These are phyloP conservation scores for Galeopsis tetrahit DNA, from an alignment of 257 asterid species.

Conservation along the genomic window DNA sequence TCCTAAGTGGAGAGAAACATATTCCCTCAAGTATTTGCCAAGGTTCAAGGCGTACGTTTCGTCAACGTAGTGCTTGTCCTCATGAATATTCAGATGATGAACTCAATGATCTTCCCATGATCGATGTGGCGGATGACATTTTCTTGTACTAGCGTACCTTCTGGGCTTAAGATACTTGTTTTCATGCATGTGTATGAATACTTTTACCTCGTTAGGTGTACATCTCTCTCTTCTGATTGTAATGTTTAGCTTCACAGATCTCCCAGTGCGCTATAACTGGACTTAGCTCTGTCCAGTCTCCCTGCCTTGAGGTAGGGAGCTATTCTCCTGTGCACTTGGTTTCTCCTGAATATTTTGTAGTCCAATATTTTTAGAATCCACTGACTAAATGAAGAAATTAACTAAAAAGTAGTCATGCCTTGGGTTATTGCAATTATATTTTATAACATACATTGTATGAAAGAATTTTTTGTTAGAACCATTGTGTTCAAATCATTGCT, in stretches of 20 bases:
- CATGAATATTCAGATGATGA: constrained; percentile 32
- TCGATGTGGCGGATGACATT: constrained; percentile 48
- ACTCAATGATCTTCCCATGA: constrained; percentile 37
- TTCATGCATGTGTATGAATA: constrained; percentile 39
- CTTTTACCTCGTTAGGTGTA: constrained; percentile 16
- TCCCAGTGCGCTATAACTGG: neutral
- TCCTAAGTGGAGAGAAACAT: constrained; percentile 29
- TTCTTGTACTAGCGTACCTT: constrained; percentile 47
- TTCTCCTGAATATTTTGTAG: neutral
- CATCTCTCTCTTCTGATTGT: constrained; percentile 1
- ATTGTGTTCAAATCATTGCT: neutral
- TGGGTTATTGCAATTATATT: neutral
- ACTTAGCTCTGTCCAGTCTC: neutral
- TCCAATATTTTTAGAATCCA: neutral
- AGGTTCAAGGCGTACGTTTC: constrained; percentile 4
- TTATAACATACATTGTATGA: neutral
- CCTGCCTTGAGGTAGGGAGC: constrained; percentile 4
- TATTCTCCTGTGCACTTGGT: constrained; percentile 2
- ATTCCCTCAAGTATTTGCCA: neutral
- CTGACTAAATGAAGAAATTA: neutral
- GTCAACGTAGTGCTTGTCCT: constrained; percentile 32
- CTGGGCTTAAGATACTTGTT: constrained; percentile 40
- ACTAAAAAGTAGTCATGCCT: constrained; percentile 6
- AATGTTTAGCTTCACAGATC: constrained; percentile 1
- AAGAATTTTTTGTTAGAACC: neutral